phyloP scores from a whole-genome alignment of 805 yeast genomes.

The Candida sonorensis region DNA sequence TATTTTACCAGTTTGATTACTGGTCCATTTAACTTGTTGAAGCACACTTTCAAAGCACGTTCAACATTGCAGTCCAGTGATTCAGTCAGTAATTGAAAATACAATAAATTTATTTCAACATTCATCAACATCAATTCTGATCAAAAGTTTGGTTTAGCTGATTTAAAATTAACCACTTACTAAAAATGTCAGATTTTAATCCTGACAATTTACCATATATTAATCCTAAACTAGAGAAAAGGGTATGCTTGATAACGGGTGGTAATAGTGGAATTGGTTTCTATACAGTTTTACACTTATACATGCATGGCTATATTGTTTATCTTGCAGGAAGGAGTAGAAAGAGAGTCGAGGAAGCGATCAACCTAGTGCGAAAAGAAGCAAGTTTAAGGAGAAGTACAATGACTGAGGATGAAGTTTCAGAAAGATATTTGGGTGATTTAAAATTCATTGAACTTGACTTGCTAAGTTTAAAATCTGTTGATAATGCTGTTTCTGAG shows the following conservation, averaged over 20 bases:
- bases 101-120: too few relatives aligned
- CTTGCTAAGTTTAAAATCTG: constrained; percentile 39
- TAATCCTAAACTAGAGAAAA: constrained; percentile 46
- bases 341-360: constrained; percentile 49
- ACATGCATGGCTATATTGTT: constrained; percentile 70
- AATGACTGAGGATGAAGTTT: constrained; percentile 12
- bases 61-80: too few relatives aligned
- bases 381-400: constrained; percentile 33
- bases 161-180: too few relatives aligned
- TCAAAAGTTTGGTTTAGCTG: too few relatives aligned
- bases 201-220: constrained; percentile 54
- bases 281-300: constrained; percentile 67
- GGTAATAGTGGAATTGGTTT: constrained; percentile 81
- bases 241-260: constrained; percentile 71
- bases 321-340: constrained; percentile 69
- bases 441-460: constrained; percentile 50
- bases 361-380: constrained; percentile 46
- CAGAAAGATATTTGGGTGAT: constrained; percentile 37
- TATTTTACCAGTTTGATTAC: too few relatives aligned
- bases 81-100: too few relatives aligned
- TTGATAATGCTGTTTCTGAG: constrained; percentile 41
- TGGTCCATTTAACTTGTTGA: too few relatives aligned
- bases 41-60: too few relatives aligned
- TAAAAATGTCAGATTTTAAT: constrained; percentile 14
- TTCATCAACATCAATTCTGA: too few relatives aligned